Base-by-base conservation (phyloP, 2,329 filamentous ascomycete genomes). In the Pseudopithomyces maydicus region DNA sequence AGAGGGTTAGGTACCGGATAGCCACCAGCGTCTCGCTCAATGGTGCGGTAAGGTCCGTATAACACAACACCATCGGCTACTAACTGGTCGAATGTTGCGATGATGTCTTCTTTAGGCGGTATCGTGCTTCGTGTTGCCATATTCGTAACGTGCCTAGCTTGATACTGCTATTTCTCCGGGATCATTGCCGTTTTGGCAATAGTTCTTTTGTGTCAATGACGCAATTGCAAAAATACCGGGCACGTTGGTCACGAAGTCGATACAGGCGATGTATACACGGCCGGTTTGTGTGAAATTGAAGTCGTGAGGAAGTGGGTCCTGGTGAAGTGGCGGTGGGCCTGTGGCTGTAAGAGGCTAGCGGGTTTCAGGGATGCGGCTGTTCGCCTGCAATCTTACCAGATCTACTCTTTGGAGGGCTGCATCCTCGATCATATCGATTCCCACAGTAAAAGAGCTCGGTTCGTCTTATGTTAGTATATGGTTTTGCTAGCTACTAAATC, bases 31-130 rank as follows among this genome's bases (percentile, higher is more conserved):
- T 67, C 61, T 19, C 58, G 36, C 22, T 57, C 51, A 26, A 72
- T 55, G 8, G 56, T 59, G 43, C 67, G 52, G 39, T 70, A 52
- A 0, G 70, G 64, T 0, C 68, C 67, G 50, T 67, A 70, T 2
- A 68, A 44, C 41, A 74, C 66, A 19, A 66, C 49, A 8, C 55
- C 57, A 49, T 72, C 67, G 8, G 58, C 51, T 0, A 68, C 69
- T 5, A 74, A 62, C 26, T 62, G 19, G 42, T 74, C 71, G 43
- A 73, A 74, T 0, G 49, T 55, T 8, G 56, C 46, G 22, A 58
- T 52, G 1, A 72, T 57, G 1, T 52, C 49, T 6, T 56, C 49
- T 22, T 45, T 36, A 8, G 29, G 17, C 11, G 46, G 45, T 6
- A 49, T 43, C 8, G 42, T 43, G 29, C 32, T 39, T 19, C n/a